phyloP scores from a whole-genome alignment of 352 stramenopile species.

The Thraustochytrium striatum region DNA sequence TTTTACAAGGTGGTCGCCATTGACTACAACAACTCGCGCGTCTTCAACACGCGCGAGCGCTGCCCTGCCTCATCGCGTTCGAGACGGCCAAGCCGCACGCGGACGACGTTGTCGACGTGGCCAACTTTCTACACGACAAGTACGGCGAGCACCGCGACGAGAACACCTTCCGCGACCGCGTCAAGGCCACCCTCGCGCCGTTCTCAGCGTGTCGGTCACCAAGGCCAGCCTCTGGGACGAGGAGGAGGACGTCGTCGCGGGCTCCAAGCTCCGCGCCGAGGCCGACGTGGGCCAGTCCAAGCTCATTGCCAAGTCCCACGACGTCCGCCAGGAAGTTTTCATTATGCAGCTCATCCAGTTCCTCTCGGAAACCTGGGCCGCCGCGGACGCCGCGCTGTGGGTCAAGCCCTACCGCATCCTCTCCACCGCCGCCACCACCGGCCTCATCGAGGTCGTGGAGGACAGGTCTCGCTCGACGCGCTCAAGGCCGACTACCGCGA shows the following conservation, averaged over 20 bases:
- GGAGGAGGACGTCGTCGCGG: constrained; percentile 11
- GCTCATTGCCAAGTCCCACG: constrained; percentile 96
- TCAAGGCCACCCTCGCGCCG: background rate
- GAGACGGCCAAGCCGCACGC: background rate
- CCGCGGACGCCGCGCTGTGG: constrained; percentile 86
- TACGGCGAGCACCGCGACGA: constrained; percentile 3
- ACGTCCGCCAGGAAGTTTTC: constrained; percentile 97
- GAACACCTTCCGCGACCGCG: background rate
- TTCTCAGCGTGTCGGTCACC: background rate
- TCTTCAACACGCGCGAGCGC: constrained; percentile 53
- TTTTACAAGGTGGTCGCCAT: constrained; percentile 52
- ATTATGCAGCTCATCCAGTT: constrained; percentile 95
- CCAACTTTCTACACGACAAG: constrained; percentile 19
- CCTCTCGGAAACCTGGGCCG: constrained; percentile 91
- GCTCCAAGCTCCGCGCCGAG: background rate
- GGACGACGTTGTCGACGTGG: background rate
- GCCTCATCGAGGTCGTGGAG: constrained; percentile 93
- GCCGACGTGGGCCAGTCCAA: background rate
- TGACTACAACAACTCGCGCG: background rate
- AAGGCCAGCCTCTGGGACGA: constrained; percentile 9
- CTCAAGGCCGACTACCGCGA: constrained; percentile 91
- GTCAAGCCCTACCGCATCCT: constrained; percentile 94
- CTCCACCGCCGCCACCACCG: constrained; percentile 85
- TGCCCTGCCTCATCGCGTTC: constrained; percentile 60
- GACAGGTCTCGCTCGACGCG: constrained; percentile 94